Evolutionary conservation across 441 rosid genomes (phyloP).

Genomic region (Hura crepitans): DNA sequence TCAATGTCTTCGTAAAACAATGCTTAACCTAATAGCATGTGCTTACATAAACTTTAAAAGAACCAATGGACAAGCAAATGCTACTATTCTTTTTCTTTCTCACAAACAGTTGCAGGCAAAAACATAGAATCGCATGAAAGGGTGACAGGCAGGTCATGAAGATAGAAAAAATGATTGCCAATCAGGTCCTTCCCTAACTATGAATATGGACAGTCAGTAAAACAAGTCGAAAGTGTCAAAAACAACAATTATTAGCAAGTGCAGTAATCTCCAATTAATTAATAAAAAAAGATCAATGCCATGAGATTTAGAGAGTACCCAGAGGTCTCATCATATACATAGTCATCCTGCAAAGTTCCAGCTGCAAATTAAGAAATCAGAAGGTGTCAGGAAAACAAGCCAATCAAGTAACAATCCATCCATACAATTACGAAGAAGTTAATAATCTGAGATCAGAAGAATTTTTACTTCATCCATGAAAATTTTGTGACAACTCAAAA

Average conservation of each 20-base stretch:
- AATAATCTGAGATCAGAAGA: background rate
- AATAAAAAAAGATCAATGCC: background rate
- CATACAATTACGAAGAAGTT: background rate
- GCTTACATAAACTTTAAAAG: background rate
- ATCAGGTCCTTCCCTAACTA: background rate
- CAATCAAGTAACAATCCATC: conserved; percentile 16
- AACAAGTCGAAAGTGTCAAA: background rate
- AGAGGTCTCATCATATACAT: conserved; percentile 78
- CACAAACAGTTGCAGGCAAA: background rate
- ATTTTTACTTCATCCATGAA: background rate
- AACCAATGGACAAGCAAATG: background rate
- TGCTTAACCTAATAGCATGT: background rate
- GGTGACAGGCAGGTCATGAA: background rate
- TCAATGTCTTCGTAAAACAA: background rate
- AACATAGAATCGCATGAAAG: background rate
- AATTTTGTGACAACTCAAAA: background rate
- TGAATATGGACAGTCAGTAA: background rate
- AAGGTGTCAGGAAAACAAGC: conserved; percentile 8
- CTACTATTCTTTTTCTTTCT: background rate
- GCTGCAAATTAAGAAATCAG: conserved; percentile 37
- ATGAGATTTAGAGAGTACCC: conserved; percentile 48
- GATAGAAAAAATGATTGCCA: background rate
- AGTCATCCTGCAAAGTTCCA: conserved; percentile 56
- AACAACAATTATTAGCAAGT: background rate
- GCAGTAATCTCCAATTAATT: background rate